Evolutionary conservation across 2,329 filamentous ascomycete genomes (phyloP), one percentile per base, ranked within the genome.

Genomic region (Trichoderma koningii): DNA sequence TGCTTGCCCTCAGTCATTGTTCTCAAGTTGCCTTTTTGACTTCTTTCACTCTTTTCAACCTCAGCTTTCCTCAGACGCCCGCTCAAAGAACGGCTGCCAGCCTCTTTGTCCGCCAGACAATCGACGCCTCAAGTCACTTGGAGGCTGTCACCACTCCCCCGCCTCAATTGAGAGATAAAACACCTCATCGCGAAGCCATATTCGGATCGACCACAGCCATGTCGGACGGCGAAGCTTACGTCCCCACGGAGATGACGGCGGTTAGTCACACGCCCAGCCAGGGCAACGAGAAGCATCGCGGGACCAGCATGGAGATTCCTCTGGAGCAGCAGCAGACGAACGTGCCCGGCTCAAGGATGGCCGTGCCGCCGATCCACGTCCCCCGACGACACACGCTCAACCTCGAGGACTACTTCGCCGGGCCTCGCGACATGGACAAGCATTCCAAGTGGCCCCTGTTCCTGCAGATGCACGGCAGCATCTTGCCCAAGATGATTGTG

Each of bases 401-500:
- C 41, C 68, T 88, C 55, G 85, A 87, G 66, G 85, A 87, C 68
- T 88, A 88, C 74, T 89, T 88, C 72, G 83, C 74, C 55, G 87
- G 86, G 14, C 90, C 90, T 56, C 84, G 88, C 67, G 87, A 92
- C 73, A 84, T 91, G 68, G 82, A 86, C 65, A 85, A 85, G 71
- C 89, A 93, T 76, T 92, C 89, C 21, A 92, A 91, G 81, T 88
- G 89, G 83, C 90, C 90, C 19, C 84, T 87, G 68, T 89, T 92
- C 73, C 77, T 93, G 74, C 88, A 89, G 66, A 82, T 93, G 78
- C 89, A 92, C 74, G 90, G 90, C 70, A 90, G 87, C 68, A 87
- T 93, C 67, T 75, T 89, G 65, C 90, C 90, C 14, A 88, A 90
- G 72, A 86, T 93, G 83, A 85, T 93, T 45, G 73, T 93, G 7